Evolutionary conservation across 1,284 basidiomycete species (phyloP).

Genomic region (Apiotrichum montevideense): DNA sequence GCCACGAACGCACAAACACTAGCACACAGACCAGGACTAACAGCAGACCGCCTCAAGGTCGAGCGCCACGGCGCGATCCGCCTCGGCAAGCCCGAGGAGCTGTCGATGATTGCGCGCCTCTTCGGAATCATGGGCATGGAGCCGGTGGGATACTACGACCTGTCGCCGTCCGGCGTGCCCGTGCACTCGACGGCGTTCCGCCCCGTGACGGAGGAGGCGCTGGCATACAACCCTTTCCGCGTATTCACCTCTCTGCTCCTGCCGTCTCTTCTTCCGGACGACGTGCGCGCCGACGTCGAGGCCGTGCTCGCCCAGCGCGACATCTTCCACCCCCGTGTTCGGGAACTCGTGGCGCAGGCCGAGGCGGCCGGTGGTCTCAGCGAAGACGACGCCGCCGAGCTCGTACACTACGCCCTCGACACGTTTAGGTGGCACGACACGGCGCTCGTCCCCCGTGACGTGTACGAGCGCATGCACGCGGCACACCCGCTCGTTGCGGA

Average conservation of each 20-base stretch:
- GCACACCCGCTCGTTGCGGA: conserved; percentile 47
- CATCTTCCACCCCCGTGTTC: conserved; percentile 41
- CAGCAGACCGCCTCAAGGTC: conserved; percentile 40
- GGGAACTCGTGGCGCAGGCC: conserved; percentile 34
- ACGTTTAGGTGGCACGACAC: conserved; percentile 48
- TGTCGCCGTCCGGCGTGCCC: conserved; percentile 43
- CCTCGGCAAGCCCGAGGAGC: conserved; percentile 44
- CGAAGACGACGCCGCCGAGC: conserved; percentile 23
- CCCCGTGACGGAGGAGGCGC: conserved; percentile 29
- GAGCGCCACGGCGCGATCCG: conserved; percentile 50
- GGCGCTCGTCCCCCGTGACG: conserved; percentile 34
- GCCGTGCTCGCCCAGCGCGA: conserved; percentile 33
- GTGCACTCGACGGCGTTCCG: conserved; percentile 50
- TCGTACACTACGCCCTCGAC: conserved; percentile 43
- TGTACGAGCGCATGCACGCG: conserved; percentile 38
- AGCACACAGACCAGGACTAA: background rate
- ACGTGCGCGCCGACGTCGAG: conserved; percentile 30
- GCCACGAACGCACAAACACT: too few relatives aligned
- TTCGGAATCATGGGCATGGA: conserved; percentile 46
- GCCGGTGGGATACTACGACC: conserved; percentile 49
- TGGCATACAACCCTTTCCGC: conserved; percentile 47
- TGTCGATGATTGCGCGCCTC: conserved; percentile 42
- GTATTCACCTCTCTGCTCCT: conserved; percentile 47
- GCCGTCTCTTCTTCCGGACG: conserved; percentile 39
- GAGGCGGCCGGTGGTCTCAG: conserved; percentile 34